These are phyloP conservation scores for Copromyces sp. DNA, from an alignment of 495 filamentous ascomycete species.

Conservation along the genomic window DNA sequence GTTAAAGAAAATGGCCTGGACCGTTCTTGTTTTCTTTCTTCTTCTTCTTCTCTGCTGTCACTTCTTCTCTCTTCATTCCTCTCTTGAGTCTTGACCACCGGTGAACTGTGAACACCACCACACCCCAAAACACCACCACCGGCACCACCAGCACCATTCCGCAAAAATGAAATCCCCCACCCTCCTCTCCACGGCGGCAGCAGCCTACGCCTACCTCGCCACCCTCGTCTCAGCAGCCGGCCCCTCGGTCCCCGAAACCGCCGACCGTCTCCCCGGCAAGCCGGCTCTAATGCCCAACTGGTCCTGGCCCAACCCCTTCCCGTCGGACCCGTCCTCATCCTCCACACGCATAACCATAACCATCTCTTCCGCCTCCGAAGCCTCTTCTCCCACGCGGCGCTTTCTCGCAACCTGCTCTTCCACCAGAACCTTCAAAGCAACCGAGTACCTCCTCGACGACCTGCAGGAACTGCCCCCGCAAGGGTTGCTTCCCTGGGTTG, in stretches of 20 bases:
- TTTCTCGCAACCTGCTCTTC: slow-evolving; percentile 16
- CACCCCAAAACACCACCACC: not conserved
- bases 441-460: slow-evolving; percentile 26
- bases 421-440: slow-evolving; percentile 14
- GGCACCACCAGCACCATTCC: not conserved
- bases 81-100: not conserved
- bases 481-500: slow-evolving; percentile 19
- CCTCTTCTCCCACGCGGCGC: not conserved
- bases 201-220: slow-evolving; percentile 8
- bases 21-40: no score
- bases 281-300: slow-evolving; percentile 17
- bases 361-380: not conserved
- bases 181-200: slow-evolving; percentile 6
- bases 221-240: slow-evolving; percentile 14
- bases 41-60: not conserved
- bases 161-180: slow-evolving; percentile 17
- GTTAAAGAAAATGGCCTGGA: slow-evolving; percentile 3
- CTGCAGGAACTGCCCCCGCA: slow-evolving; percentile 14
- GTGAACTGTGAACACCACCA: not conserved
- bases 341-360: not conserved
- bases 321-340: not conserved
- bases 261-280: slow-evolving; percentile 13
- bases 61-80: not conserved
- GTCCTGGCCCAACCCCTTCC: slow-evolving; percentile 25
- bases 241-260: slow-evolving; percentile 8